Base-by-base conservation (phyloP, 2,329 filamentous ascomycete species). In the Thelonectria olida region DNA sequence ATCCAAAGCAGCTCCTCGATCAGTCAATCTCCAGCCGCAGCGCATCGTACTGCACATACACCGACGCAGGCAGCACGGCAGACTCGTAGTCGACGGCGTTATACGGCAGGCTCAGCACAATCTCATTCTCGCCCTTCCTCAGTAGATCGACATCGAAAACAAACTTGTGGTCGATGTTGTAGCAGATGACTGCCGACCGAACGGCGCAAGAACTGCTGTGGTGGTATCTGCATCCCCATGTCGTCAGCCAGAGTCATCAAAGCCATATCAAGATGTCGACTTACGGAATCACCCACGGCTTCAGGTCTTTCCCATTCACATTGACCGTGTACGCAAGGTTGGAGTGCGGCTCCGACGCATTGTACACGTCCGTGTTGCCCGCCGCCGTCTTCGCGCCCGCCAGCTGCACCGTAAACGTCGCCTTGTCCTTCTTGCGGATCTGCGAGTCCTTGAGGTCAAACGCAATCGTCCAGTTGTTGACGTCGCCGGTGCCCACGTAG, bases 11-110 rank as follows among this genome's bases (percentile, higher is more conserved):
- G n/a, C n/a, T n/a, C n/a, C n/a, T n/a, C n/a, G 8, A 50, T 45
- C 20, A 65, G n/a, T 73, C 64, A 45, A 90, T 70, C 69, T 90
- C 88, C 47, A 90, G 67, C 51, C 87, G 79, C 70, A 90, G 67
- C 2, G 88, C 87, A 75, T 90, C 88, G 64, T 90, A 90, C 76
- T 90, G 87, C 6, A 90, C 82, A 72, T 90, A 90, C 0, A 87
- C 78, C 1, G 80, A 81, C 42, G 76, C 75, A 0, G 86, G 81
- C 57, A 89, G 65, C 8, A 89, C 51, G 0, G 88, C 87, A 27
- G 81, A 82, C 74, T 89, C 85, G 15, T 83, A 82, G 65, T 88
- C 80, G 4, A 84, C 89, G 1, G 82, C 87, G 48, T 88, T 86
- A 47, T 79, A 84, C 10, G 88, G 88, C 59, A 90, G 67, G 63